Conservation (phyloP, 1,284 basidiomycete species). For the Boletus smithii region DNA sequence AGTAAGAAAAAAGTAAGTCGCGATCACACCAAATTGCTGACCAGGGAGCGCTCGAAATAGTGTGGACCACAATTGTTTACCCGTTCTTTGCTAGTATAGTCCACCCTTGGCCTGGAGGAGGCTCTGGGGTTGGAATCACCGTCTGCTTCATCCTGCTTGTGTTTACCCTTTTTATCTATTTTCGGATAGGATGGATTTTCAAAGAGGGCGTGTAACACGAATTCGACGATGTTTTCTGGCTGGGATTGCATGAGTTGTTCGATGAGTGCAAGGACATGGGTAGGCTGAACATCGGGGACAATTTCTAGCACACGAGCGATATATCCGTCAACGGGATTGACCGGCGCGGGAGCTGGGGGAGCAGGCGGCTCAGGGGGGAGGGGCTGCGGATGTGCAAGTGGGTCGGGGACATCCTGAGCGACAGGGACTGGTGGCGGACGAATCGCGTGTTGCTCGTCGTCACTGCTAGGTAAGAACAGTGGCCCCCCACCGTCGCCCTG, state of each 20-base stretch:
- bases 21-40: conserved; percentile 30
- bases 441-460: conserved; percentile 7
- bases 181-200: conserved; percentile 64
- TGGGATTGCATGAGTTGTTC: conserved; percentile 36
- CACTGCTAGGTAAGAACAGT: conserved; percentile 22
- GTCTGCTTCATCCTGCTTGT: conserved; percentile 37
- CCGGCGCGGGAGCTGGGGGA: neutral
- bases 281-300: conserved; percentile 61
- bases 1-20: conserved; percentile 7
- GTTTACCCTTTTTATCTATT: conserved; percentile 52
- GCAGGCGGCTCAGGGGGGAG: conserved; percentile 1
- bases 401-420: neutral
- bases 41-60: conserved; percentile 52
- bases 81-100: conserved; percentile 50
- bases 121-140: conserved; percentile 21
- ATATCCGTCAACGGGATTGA: conserved; percentile 18
- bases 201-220: conserved; percentile 55
- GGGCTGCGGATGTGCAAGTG: neutral
- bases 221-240: conserved; percentile 44
- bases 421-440: neutral
- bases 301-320: conserved; percentile 59
- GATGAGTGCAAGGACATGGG: conserved; percentile 48
- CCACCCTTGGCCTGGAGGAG: conserved; percentile 34
- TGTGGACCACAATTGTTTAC: conserved; percentile 36
- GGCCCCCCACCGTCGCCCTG: conserved; percentile 5